Evolutionary conservation across 352 stramenopile species (phyloP).

Genomic region (Globisporangium nunn): DNA sequence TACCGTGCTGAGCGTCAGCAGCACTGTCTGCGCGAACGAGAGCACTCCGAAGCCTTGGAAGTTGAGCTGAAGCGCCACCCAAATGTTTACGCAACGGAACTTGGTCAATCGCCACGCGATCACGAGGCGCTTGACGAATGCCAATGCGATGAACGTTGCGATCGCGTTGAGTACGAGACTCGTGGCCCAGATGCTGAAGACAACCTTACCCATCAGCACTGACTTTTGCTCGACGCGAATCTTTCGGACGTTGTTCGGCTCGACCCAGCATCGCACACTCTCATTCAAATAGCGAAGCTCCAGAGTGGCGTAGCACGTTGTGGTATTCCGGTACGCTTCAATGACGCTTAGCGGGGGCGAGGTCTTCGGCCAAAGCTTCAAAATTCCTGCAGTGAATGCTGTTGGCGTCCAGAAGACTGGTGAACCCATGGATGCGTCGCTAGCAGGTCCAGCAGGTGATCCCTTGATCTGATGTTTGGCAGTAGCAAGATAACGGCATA

Average conservation of each 20-base stretch:
- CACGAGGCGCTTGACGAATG: conserved; percentile 19
- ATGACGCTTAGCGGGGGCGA: conserved; percentile 28
- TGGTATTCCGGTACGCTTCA: conserved; percentile 19
- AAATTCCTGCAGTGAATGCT: conserved; percentile 17
- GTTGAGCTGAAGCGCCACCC: conserved; percentile 26
- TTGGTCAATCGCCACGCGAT: conserved; percentile 13
- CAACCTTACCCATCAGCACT: conserved; percentile 18
- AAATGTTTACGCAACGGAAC: conserved; percentile 22
- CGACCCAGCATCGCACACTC: conserved; percentile 29
- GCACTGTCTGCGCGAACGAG: conserved; percentile 19
- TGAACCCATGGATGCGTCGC: conserved; percentile 10
- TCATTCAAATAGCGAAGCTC: conserved; percentile 30
- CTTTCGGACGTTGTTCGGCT: conserved; percentile 16
- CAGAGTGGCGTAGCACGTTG: conserved; percentile 26
- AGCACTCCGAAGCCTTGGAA: conserved; percentile 30
- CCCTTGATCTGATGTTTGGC: conserved; percentile 10
- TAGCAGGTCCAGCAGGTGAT: conserved; percentile 14
- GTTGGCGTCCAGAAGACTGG: conserved; percentile 24
- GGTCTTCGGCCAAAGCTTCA: conserved; percentile 23
- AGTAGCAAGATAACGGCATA: background rate
- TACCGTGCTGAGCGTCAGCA: conserved; percentile 22
- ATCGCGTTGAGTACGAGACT: conserved; percentile 30
- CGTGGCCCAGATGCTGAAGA: conserved; percentile 37
- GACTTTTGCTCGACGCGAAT: conserved; percentile 20
- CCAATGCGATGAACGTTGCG: conserved; percentile 17